A percentile compares a stretch with the other conserved stretches of the same genome.
phyloP scores from a whole-genome alignment of 306 rosid species.

The Malus asiatica region DNA sequence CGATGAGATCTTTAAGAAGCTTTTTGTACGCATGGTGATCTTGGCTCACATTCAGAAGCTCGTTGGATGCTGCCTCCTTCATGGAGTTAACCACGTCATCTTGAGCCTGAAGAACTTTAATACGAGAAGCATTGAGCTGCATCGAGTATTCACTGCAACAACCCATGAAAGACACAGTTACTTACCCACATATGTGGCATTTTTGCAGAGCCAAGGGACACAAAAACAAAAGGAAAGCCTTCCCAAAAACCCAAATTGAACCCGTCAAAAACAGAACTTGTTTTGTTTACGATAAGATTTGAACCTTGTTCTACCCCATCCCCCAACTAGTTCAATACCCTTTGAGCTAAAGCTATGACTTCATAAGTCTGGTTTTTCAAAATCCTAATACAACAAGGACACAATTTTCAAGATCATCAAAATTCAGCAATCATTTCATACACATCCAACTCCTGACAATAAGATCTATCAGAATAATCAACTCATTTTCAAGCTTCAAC shows the following conservation, averaged over 20 bases:
- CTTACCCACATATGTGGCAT: not conserved
- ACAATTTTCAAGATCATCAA: not conserved
- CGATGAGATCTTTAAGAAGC: conserved; percentile 74
- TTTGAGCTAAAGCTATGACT: not conserved
- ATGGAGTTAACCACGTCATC: conserved; percentile 77
- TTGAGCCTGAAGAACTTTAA: conserved; percentile 97
- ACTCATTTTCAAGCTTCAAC: not conserved
- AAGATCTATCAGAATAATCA: not conserved
- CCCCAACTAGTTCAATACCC: not conserved
- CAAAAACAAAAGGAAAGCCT: not conserved
- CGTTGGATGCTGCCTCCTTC: conserved; percentile 75
- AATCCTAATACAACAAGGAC: not conserved
- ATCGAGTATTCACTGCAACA: conserved; percentile 86
- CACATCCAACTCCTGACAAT: not conserved
- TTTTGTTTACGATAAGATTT: not conserved
- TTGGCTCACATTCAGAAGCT: conserved; percentile 60
- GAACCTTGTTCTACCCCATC: not conserved
- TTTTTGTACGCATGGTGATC: conserved; percentile 51
- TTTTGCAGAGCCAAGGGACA: not conserved
- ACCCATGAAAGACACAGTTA: conserved; percentile 11
- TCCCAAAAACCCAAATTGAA: not conserved
- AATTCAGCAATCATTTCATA: not conserved
- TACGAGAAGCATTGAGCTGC: conserved; percentile 85
- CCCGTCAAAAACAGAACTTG: not conserved
- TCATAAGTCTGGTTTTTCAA: not conserved